These are phyloP conservation scores for Lentinula sp. DNA, from an alignment of 768 basidiomycete species.

Conservation along the genomic window DNA sequence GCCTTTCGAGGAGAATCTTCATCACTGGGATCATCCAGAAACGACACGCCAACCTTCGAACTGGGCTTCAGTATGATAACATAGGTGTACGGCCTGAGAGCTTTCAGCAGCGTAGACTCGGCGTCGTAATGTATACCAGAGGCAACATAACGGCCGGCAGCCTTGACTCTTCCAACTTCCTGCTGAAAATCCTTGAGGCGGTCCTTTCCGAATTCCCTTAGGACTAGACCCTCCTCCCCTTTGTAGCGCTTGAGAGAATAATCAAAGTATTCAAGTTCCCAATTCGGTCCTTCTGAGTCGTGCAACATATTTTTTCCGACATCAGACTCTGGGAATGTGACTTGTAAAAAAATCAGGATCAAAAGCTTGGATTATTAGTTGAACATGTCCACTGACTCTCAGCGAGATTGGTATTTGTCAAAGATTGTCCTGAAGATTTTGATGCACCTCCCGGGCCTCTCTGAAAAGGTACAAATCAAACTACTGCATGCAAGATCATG, in stretches of 20 bases:
- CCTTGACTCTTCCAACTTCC: background rate
- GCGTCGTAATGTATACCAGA: background rate
- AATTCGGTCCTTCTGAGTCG: background rate
- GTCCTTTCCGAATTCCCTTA: background rate
- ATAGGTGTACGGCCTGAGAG: background rate
- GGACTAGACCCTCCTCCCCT: background rate
- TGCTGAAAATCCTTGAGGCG: background rate
- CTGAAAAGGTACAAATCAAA: background rate
- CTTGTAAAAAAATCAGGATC: background rate
- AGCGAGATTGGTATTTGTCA: background rate
- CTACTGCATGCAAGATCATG: background rate
- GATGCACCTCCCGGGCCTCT: background rate
- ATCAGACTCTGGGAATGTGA: background rate
- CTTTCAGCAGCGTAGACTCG: background rate
- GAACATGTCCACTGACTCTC: background rate
- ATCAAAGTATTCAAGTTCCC: background rate
- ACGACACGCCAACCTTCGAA: background rate
- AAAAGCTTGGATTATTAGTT: background rate
- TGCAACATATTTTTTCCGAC: background rate
- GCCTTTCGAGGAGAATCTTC: background rate
- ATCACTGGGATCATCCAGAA: background rate
- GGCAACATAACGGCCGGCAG: background rate
- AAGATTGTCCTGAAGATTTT: background rate
- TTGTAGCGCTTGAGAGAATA: background rate
- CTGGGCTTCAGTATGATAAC: background rate